Conservation (phyloP, 169 alveolate species). For the Eimeria sp. region DNA sequence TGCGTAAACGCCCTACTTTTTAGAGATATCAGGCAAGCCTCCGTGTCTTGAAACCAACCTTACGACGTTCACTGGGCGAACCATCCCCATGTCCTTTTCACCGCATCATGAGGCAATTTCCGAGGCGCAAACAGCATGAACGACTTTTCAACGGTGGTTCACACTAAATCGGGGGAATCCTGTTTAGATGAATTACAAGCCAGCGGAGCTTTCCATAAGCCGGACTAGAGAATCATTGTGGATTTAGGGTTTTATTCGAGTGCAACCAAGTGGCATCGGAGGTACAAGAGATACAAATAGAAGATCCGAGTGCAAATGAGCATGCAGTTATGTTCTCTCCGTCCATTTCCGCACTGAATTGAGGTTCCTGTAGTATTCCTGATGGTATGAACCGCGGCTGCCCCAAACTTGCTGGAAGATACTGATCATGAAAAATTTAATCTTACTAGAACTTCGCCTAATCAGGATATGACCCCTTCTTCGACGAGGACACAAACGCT, state of each 20-base stretch:
- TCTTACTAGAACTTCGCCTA: background rate
- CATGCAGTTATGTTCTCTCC: background rate
- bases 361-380: background rate
- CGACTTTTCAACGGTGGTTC: background rate
- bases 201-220: too few relatives aligned
- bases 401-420: too few relatives aligned
- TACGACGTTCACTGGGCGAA: too few relatives aligned
- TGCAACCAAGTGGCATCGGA: background rate
- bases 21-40: too few relatives aligned
- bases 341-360: background rate
- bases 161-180: background rate
- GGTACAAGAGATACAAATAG: background rate
- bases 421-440: too few relatives aligned
- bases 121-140: background rate
- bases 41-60: too few relatives aligned
- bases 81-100: too few relatives aligned
- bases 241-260: background rate
- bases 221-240: background rate
- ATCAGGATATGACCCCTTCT: background rate
- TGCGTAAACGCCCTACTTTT: too few relatives aligned
- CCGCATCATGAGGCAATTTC: background rate
- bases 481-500: background rate
- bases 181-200: too few relatives aligned
- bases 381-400: too few relatives aligned
- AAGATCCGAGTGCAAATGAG: background rate